Evolutionary conservation across 805 yeast genomes (phyloP).

Genomic region (Kuraishia ogatae): DNA sequence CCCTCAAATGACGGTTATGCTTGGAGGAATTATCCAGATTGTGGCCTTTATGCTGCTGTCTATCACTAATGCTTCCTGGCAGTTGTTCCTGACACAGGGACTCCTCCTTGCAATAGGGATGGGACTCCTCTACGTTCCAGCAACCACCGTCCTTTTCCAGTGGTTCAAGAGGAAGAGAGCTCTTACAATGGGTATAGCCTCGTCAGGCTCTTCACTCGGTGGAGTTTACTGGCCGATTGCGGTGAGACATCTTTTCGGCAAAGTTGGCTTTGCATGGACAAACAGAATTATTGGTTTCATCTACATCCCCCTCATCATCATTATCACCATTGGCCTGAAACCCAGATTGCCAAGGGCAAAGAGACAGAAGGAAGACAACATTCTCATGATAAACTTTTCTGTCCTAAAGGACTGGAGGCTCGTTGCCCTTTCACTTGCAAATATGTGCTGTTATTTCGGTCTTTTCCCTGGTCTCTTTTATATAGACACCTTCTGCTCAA

Average conservation of each 20-base stretch:
- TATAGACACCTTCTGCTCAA: slow-evolving; percentile 8
- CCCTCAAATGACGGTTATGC: slow-evolving; percentile 21
- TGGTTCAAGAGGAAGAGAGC: slow-evolving; percentile 40
- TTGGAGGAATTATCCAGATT: slow-evolving; percentile 36
- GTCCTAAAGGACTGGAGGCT: slow-evolving; percentile 9
- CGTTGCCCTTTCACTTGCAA: slow-evolving; percentile 2
- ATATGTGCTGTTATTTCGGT: slow-evolving; percentile 14
- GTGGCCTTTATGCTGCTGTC: slow-evolving; percentile 39
- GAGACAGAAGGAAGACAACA: slow-evolving; percentile 3
- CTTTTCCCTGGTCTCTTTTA: slow-evolving; percentile 24
- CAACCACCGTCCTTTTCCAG: slow-evolving; percentile 34
- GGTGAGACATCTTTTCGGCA: slow-evolving; percentile 10
- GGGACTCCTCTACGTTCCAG: slow-evolving; percentile 32
- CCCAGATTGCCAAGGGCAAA: slow-evolving; percentile 19
- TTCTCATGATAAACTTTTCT: slow-evolving; percentile 3
- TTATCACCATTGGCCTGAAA: slow-evolving; percentile 19
- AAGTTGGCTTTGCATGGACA: slow-evolving; percentile 33
- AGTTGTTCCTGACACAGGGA: slow-evolving; percentile 44
- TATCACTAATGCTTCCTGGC: slow-evolving; percentile 37
- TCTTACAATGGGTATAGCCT: slow-evolving; percentile 38
- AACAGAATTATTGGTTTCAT: slow-evolving; percentile 27
- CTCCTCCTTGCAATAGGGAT: slow-evolving; percentile 40
- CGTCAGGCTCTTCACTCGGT: slow-evolving; percentile 43
- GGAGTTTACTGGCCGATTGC: slow-evolving; percentile 41
- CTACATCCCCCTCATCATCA: slow-evolving; percentile 13